A percentile compares a stretch with the other conserved stretches of the same genome.
Conservation (phyloP, 2,329 filamentous ascomycete genomes). For the Aspergillus texensis region DNA sequence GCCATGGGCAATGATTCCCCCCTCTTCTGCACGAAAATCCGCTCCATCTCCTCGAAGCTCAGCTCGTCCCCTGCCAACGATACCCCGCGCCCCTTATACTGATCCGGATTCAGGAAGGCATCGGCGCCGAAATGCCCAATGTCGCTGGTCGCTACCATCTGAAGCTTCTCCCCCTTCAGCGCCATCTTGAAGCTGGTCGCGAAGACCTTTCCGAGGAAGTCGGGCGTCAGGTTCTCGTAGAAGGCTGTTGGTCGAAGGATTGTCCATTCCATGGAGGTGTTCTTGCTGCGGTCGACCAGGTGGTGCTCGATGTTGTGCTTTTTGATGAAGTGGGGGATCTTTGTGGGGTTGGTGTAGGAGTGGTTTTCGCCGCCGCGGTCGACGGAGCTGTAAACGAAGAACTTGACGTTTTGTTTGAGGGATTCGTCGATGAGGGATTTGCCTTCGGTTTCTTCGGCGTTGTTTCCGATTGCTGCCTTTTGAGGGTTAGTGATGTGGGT, state of each 20-base stretch:
- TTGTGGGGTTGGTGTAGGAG: slow-evolving; percentile 55
- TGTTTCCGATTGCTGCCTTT: slow-evolving; percentile 7
- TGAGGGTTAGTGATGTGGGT: neutral
- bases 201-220: slow-evolving; percentile 54
- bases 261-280: slow-evolving; percentile 59
- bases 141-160: slow-evolving; percentile 50
- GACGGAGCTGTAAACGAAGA: slow-evolving; percentile 67
- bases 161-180: slow-evolving; percentile 46
- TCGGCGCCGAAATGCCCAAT: slow-evolving; percentile 56
- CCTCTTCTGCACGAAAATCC: slow-evolving; percentile 50
- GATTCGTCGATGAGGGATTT: slow-evolving; percentile 61
- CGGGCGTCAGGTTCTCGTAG: slow-evolving; percentile 58
- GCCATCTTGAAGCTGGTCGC: slow-evolving; percentile 44
- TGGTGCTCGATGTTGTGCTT: slow-evolving; percentile 66
- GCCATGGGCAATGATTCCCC: slow-evolving; percentile 46
- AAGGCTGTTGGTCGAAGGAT: slow-evolving; percentile 65
- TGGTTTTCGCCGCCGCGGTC: slow-evolving; percentile 62
- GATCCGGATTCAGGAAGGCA: slow-evolving; percentile 50
- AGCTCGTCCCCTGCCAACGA: slow-evolving; percentile 58
- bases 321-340: slow-evolving; percentile 63
- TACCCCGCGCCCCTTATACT: slow-evolving; percentile 38
- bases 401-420: slow-evolving; percentile 56
- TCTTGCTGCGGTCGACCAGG: slow-evolving; percentile 48
- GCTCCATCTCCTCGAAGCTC: slow-evolving; percentile 48
- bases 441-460: slow-evolving; percentile 56